Percentiles rank a stretch among this genome's conserved stretches.
These are phyloP conservation scores for Asterochloris sp. DNA, from an alignment of 139 green algal species.

Conservation along the genomic window DNA sequence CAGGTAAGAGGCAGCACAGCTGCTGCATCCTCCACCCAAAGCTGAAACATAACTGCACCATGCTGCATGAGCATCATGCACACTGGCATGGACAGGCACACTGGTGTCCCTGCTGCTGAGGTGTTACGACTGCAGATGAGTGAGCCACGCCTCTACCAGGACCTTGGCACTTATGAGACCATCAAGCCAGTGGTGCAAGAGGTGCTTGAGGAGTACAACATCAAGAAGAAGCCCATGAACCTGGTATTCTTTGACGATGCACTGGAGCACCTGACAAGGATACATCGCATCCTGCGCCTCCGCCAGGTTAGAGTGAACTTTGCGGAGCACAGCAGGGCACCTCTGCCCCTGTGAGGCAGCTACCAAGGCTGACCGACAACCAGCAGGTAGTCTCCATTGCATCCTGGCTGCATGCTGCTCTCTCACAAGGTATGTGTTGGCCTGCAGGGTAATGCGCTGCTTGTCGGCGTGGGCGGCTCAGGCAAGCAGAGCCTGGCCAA, in stretches of 20 bases:
- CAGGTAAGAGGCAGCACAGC: not conserved
- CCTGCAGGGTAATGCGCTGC: slow-evolving; percentile 52
- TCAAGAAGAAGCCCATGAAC: slow-evolving; percentile 65
- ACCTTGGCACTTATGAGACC: slow-evolving; percentile 55
- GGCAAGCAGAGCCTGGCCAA: slow-evolving; percentile 59
- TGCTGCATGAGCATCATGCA: too few relatives aligned
- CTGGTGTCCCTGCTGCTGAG: too few relatives aligned
- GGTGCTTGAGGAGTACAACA: slow-evolving; percentile 69
- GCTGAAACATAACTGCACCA: too few relatives aligned
- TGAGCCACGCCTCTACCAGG: slow-evolving; percentile 58
- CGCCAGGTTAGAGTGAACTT: slow-evolving; percentile 6
- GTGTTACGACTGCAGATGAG: not conserved
- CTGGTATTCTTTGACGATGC: slow-evolving; percentile 86
- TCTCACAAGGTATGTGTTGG: not conserved
- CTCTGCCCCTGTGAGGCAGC: too few relatives aligned
- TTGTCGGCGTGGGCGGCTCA: slow-evolving; percentile 59
- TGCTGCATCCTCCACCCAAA: too few relatives aligned
- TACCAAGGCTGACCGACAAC: not conserved
- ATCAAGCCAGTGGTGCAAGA: slow-evolving; percentile 73
- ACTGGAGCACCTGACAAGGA: slow-evolving; percentile 78
- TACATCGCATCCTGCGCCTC: slow-evolving; percentile 69
- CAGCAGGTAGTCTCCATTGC: not conserved
- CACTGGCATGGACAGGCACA: too few relatives aligned
- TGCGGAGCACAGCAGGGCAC: too few relatives aligned
- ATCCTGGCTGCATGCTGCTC: not conserved